Evolutionary conservation across 2,329 filamentous ascomycete species (phyloP), one percentile per base, ranked within the genome.

Genomic region (Phyllosticta capitalensis): DNA sequence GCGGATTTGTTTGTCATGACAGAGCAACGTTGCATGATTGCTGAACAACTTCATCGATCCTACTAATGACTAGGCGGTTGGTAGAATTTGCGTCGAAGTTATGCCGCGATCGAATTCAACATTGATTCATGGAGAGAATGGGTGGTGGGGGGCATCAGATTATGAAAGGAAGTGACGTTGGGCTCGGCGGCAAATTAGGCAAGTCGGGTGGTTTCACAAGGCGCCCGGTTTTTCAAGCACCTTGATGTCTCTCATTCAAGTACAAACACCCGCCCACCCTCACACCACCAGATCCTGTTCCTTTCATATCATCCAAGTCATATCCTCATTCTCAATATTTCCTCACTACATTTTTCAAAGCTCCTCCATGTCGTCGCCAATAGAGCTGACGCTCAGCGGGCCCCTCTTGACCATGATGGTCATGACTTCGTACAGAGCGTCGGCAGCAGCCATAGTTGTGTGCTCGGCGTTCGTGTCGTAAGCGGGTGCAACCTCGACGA

Each of bases 401-500:
- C 88, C 88, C 66, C 84, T 85, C 79, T 90, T 89, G 17, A 90
- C 87, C 88, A 91, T 92, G 62, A 92, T 79, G 12, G 83, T 89
- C 82, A 91, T 88, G 54, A 92, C 83, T 72, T 92, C 88, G 67
- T 87, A 92, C 20, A 92, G 73, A 0, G 83, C 82, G 71, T 91
- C 81, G 73, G 85, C 85, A 2, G 85, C 85, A 1, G 85, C 85
- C 84, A 88, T 88, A n/a, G 85, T 88, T 1, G 85, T 88, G 63
- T 83, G 77, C 73, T 88, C 85, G 1, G 86, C 85, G 63, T 88
- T 88, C 5, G 85, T 88, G 66, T 88, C 85, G 64, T 88, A 88
- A 0, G 85, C 85, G 4, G 85, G 85, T 65, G 85, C 85, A 55
- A 90, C 87, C 72, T 90, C 87, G 2, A 90, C 87, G 57, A 90